Evolutionary conservation across 768 basidiomycete species (phyloP), one percentile per base, ranked within the genome.

Genomic region (Podaxis rugospora): DNA sequence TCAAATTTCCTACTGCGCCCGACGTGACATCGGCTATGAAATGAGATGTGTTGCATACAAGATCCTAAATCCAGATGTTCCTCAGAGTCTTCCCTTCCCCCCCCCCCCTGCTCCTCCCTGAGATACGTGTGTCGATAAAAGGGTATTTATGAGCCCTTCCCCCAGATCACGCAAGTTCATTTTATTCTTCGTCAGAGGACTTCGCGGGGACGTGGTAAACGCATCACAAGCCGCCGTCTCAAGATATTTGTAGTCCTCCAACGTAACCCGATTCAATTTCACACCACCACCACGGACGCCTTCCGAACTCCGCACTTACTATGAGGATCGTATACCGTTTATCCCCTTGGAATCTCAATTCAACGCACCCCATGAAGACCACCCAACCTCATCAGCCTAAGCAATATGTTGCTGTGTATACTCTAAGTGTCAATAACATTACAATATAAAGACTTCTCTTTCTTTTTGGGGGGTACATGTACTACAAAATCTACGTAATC

Each of bases 361-460:
- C 27, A 42, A 6, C n/a, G 40, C 5, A 18, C 40, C 47, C 47
- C 7, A 49, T 25, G 47, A 49, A 2, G 5, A 21, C 13, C 10
- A 5, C 1, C 4, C n/a, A 13, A 13, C 39, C 39, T 13, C 11
- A 2, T 40, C 39, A 28, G 27, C 27, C 1, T 16, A 42, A 18
- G 16, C 16, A 42, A 42, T 3, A 42, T n/a, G 40, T 18, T 18
- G 14, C 16, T 18, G 7, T 44, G 21, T 42, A 42, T 59, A 61
- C 46, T 61, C 59, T 61, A 61, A 42, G 4, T 36, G 14, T 46
- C 6, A 51, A 52, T 59, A 59, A 25, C 58, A 52, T 40, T 59
- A 59, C 51, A 52, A 18, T 35, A 59, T 52, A 59, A 51, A 46
- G 27, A 52, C 51, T 32, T 44, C 40, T 40, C 36, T 28, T 59